Percentiles rank a stretch among this genome's conserved stretches.
phyloP scores from a whole-genome alignment of 2,329 filamentous ascomycete genomes.

The Claviceps pazoutovae region DNA sequence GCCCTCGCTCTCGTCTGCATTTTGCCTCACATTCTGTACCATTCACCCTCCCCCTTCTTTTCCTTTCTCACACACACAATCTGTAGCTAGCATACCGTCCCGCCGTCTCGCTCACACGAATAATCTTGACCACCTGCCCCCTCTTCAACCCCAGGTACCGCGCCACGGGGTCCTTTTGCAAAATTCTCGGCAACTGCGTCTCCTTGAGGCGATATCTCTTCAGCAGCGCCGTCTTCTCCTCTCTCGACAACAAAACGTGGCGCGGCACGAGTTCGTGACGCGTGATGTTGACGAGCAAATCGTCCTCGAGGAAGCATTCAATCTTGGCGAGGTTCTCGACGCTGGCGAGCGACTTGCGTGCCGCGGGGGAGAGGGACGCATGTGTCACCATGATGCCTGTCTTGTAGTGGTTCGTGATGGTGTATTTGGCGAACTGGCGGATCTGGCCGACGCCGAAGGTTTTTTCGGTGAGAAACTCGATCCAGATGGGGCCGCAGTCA shows the following conservation, averaged over 20 bases:
- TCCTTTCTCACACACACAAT: constrained; percentile 38
- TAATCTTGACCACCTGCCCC: constrained; percentile 96
- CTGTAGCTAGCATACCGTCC: constrained; percentile 94
- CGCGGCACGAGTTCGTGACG: constrained; percentile 93
- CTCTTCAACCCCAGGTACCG: constrained; percentile 81
- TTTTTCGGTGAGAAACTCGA: constrained; percentile 76
- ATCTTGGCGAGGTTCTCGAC: constrained; percentile 66
- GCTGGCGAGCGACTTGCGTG: constrained; percentile 71
- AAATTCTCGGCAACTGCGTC: constrained; percentile 86
- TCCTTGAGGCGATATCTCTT: constrained; percentile 92
- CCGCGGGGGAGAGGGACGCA: constrained; percentile 69
- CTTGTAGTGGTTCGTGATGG: constrained; percentile 67
- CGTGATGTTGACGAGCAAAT: constrained; percentile 94
- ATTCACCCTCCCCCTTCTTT: neutral
- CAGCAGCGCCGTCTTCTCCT: constrained; percentile 77
- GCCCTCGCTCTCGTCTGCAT: neutral
- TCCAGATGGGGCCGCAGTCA: constrained; percentile 77
- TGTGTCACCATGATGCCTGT: constrained; percentile 84
- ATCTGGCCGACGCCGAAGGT: constrained; percentile 85
- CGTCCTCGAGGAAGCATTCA: constrained; percentile 91
- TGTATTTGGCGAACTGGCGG: constrained; percentile 73
- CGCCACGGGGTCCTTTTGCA: constrained; percentile 83
- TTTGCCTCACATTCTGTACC: neutral
- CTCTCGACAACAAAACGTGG: constrained; percentile 76
- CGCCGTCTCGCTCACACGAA: constrained; percentile 86